Conservation (phyloP, 78 protist species). For the Dictyostelium purpureum region DNA sequence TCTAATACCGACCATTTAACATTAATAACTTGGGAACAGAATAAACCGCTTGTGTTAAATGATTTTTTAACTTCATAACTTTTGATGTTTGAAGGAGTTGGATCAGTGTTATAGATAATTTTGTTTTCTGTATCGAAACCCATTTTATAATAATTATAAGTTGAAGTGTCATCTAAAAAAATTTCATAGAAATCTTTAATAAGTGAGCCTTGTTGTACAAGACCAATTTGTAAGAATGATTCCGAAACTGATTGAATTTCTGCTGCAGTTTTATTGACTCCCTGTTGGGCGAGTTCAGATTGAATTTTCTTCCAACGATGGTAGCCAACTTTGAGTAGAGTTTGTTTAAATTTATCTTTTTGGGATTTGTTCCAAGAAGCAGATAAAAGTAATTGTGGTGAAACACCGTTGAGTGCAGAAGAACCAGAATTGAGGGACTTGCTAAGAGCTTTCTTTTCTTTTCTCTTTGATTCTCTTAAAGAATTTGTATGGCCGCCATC, state of each 20-base stretch:
- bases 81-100: not conserved
- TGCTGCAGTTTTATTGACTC: not conserved
- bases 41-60: not conserved
- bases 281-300: not conserved
- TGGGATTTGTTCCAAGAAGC: constrained; percentile 63
- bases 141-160: constrained; percentile 39
- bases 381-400: not conserved
- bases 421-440: not conserved
- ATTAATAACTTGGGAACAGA: not conserved
- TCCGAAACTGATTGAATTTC: constrained; percentile 64
- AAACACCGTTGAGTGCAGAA: not conserved
- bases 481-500: not conserved
- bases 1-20: not conserved
- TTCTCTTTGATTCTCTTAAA: not conserved
- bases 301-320: constrained; percentile 68
- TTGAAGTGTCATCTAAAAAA: constrained; percentile 45
- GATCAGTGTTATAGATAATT: not conserved
- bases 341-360: constrained; percentile 39
- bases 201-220: not conserved
- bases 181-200: constrained; percentile 45
- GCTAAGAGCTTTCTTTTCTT: not conserved
- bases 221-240: constrained; percentile 44
- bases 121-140: constrained; percentile 37
- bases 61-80: not conserved
- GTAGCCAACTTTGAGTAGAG: constrained; percentile 26